Evolutionary conservation across 352 stramenopile species (phyloP).

Genomic region (Pythium grandisporangium): DNA sequence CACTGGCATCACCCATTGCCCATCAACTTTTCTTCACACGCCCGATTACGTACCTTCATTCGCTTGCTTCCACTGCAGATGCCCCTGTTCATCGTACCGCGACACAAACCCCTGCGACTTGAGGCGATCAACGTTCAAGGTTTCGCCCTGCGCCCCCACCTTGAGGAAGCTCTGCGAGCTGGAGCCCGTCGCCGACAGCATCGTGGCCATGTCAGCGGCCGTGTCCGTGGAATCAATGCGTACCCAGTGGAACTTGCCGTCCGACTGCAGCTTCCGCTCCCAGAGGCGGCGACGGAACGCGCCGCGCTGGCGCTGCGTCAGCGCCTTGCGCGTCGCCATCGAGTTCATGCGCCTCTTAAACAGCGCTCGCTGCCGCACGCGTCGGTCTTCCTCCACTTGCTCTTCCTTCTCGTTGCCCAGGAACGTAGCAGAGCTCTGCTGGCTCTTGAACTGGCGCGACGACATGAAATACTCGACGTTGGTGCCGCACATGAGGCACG

Average conservation of each 20-base stretch:
- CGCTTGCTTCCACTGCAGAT: slow-evolving; percentile 43
- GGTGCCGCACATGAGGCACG: slow-evolving; percentile 66
- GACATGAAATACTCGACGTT: slow-evolving; percentile 18
- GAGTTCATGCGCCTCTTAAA: slow-evolving; percentile 66
- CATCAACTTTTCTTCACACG: too few species aligned
- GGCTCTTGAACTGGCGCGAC: slow-evolving; percentile 19
- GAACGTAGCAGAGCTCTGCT: slow-evolving; percentile 48
- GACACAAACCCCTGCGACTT: slow-evolving; percentile 63
- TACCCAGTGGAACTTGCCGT: slow-evolving; percentile 72
- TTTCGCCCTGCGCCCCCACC: slow-evolving; percentile 34
- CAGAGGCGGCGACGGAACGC: slow-evolving; percentile 55
- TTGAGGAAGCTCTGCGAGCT: slow-evolving; percentile 9
- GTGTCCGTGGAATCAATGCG: slow-evolving; percentile 49
- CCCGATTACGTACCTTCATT: slow-evolving; percentile 25
- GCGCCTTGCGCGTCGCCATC: slow-evolving; percentile 42
- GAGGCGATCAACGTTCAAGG: slow-evolving; percentile 46
- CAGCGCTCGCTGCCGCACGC: slow-evolving; percentile 39
- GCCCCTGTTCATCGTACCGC: slow-evolving; percentile 46
- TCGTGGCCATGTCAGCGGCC: slow-evolving; percentile 12
- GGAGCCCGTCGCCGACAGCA: slow-evolving; percentile 5
- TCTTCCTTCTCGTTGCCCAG: slow-evolving; percentile 25
- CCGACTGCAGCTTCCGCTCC: slow-evolving; percentile 39
- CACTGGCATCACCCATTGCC: too few species aligned
- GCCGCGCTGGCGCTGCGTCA: slow-evolving; percentile 59
- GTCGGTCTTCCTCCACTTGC: slow-evolving; percentile 24